A percentile compares a stretch with the other conserved stretches of the same genome.
Evolutionary conservation across 371 early-diverging fungal genomes (phyloP).

Genomic region (Choanephora cucurbitarum): DNA sequence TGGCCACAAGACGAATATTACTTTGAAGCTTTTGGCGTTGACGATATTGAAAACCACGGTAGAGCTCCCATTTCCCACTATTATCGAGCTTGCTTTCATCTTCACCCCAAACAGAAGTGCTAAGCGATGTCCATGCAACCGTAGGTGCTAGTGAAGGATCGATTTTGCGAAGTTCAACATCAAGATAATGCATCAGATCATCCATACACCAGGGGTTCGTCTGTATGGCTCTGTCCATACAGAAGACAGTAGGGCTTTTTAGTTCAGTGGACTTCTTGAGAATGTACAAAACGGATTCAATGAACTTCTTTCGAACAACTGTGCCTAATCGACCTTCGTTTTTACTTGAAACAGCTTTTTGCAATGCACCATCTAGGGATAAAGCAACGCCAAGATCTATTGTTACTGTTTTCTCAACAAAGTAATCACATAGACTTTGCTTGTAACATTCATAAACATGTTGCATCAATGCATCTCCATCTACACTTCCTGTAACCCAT

Average conservation of each 20-base stretch:
- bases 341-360: conserved; percentile 16
- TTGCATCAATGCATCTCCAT: conserved; percentile 56
- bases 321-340: conserved; percentile 30
- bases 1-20: conserved; percentile 53
- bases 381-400: conserved; percentile 40
- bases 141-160: conserved; percentile 37
- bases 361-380: conserved; percentile 20
- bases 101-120: conserved; percentile 17
- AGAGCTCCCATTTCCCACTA: conserved; percentile 36
- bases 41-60: conserved; percentile 28
- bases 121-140: conserved; percentile 35
- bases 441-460: conserved; percentile 59
- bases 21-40: conserved; percentile 32
- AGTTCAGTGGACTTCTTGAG: conserved; percentile 54
- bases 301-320: conserved; percentile 52
- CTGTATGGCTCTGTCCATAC: conserved; percentile 36
- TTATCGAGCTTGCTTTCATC: background rate
- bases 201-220: conserved; percentile 52
- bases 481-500: conserved; percentile 71
- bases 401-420: conserved; percentile 65
- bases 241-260: conserved; percentile 63
- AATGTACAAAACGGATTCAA: conserved; percentile 55
- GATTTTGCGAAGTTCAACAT: conserved; percentile 38
- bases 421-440: conserved; percentile 72
- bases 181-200: conserved; percentile 40